Evolutionary conservation across 805 yeast species (phyloP), one percentile per base, ranked within the genome.

Genomic region (Candida anglica): DNA sequence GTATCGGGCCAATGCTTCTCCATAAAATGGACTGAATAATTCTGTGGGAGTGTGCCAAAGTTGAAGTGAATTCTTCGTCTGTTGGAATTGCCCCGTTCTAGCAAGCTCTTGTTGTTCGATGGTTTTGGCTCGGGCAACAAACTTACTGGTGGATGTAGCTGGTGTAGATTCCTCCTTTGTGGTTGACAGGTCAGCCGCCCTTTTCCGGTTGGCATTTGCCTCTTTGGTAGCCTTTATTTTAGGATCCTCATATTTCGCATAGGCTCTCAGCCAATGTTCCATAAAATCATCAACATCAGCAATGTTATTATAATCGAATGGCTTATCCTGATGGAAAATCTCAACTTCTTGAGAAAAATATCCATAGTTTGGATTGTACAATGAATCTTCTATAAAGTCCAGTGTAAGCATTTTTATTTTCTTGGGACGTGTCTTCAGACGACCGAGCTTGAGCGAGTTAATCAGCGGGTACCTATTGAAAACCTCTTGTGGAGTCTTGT

Each of bases 1-100:
- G 58, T 86, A 84, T 35, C 89, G 64, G 0, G 96, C 96, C 37
- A 91, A 61, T 0, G 94, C 87, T 53, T 84, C 85, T 10, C 95
- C 95, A 48, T 87, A 86, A 46, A 68, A 79, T 0, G 96, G 95
- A 41, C 79, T 79, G 58, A 86, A 86, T 28, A 86, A 63, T 55
- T 87, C 95, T 0, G 93, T 82, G 1, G 95, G 95, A 0, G 95
- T 86, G 52, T 86, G 95, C 95, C 95, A 86, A 30, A 85, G 57
- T 56, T 86, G 95, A 11, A 77, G 43, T 1, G 79, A 70, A 33
- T 63, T 57, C 28, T 51, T 51, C 10, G 58, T 50, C 35, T 31
- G 47, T 15, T 50, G 45, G 38, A 33, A 41, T 43, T 35, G 45
- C 36, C 34, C 47, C 22, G 38, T 36, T 13, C 40, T 27, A 6